Evolutionary conservation across 2,329 filamentous ascomycete species (phyloP), one percentile per base, ranked within the genome.

Genomic region (Fusarium succisae): DNA sequence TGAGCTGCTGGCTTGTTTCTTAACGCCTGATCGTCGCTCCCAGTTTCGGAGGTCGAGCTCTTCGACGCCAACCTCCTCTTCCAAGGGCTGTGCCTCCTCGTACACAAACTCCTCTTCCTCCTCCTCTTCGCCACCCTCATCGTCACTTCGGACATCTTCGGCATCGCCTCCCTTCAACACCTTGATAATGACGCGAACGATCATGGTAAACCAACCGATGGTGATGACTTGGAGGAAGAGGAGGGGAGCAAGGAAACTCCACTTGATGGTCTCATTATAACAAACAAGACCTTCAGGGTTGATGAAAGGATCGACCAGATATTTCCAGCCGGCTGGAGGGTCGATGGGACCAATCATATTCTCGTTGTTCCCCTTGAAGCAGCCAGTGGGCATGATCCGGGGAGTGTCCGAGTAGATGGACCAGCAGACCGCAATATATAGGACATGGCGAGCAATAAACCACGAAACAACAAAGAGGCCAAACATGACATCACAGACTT

Each of bases 191-290:
- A 99, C 93, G 65, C 91, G 90, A 44, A 95, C 83, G 75, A 98
- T 98, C 91, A 98, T 93, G 71, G 87, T 88, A 79, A 98, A 97
- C 96, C 96, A 98, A 70, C 93, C 87, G 41, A 97, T 85, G 38
- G 93, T 95, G 60, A 99, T 88, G 28, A 87, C 85, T 82, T 98
- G 95, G 28, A 99, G 87, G 43, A 92, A 88, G 18, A 97, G 85
- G 6, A 99, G 90, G 44, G 94, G 88, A 15, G 88, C 86, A 22
- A 98, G 85, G 84, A 98, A 98, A 18, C 87, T 86, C 88, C 90
- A 93, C 78, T 92, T 91, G 78, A 98, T 90, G 17, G 87, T 88
- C 28, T 90, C 82, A 77, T 93, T 94, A 87, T 92, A 97, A 87
- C 95, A 98, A 53, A 98, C 89, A 3, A 90, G 86, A 24, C 94